These are phyloP conservation scores for Vitis cinerea DNA, from an alignment of 164 flowering plant genomes.

Conservation along the genomic window DNA sequence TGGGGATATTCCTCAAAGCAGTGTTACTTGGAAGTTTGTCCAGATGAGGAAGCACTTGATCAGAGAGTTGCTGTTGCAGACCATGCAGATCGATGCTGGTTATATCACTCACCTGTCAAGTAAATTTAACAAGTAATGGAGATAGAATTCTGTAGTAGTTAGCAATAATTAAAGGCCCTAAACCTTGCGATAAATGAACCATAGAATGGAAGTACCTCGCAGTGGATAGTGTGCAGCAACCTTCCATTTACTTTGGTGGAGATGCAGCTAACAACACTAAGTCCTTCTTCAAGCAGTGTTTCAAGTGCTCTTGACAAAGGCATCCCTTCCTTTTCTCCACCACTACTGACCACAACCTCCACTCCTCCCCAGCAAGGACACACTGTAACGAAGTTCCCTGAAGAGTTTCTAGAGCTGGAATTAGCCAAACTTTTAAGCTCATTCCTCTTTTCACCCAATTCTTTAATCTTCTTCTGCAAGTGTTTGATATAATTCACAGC, in stretches of 20 bases:
- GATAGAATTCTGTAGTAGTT: no score
- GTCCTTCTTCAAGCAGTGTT: conserved; percentile 36
- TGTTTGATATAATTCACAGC: conserved; percentile 38
- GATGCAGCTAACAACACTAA: conserved; percentile 31
- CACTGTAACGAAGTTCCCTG: conserved; percentile 15
- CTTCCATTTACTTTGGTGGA: conserved; percentile 30
- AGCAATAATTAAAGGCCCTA: neutral
- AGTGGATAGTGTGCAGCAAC: conserved; percentile 30
- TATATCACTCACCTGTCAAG: conserved; percentile 18
- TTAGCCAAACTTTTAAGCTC: conserved; percentile 15
- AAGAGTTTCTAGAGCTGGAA: neutral
- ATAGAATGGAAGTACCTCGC: conserved; percentile 31
- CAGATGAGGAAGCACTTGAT: neutral
- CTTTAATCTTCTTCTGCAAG: conserved; percentile 20
- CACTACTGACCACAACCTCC: conserved; percentile 28
- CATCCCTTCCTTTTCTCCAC: conserved; percentile 12
- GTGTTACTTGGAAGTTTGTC: neutral
- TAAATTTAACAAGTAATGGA: neutral
- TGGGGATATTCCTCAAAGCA: neutral
- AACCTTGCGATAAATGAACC: neutral
- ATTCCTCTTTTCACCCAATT: conserved; percentile 29
- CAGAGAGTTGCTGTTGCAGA: conserved; percentile 22
- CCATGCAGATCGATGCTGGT: conserved; percentile 12
- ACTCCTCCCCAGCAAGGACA: conserved; percentile 29
- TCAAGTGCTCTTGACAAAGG: conserved; percentile 33